Conservation (phyloP, 768 basidiomycete genomes). For the Naganishia onofrii region DNA sequence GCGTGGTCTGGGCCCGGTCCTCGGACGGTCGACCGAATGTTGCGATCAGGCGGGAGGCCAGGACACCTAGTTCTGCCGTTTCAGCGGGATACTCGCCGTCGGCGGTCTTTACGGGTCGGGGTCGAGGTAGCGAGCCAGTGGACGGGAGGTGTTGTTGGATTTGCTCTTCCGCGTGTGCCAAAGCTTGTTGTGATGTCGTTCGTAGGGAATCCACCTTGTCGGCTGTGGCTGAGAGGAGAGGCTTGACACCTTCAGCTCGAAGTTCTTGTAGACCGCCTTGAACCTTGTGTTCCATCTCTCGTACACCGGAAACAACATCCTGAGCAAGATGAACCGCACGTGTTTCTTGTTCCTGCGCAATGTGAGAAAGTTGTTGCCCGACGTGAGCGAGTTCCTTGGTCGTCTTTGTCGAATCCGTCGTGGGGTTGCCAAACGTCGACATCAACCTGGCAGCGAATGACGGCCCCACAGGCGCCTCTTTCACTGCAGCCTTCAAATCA, state of each 20-base stretch:
- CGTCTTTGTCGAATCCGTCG: neutral
- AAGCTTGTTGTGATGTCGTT: neutral
- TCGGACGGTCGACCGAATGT: neutral
- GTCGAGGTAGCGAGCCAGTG: too few species aligned
- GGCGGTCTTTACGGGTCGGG: neutral
- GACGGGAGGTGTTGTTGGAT: neutral
- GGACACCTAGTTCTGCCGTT: neutral
- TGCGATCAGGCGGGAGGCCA: neutral
- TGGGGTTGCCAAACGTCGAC: conserved; percentile 3
- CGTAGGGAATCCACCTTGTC: neutral
- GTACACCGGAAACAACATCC: neutral
- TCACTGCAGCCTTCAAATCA: neutral
- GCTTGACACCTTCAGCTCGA: too few species aligned
- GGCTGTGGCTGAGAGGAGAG: too few species aligned
- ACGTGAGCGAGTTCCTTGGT: neutral
- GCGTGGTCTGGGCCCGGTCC: neutral
- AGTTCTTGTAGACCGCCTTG: too few species aligned
- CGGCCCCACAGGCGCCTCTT: neutral
- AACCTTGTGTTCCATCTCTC: too few species aligned
- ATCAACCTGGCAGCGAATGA: neutral
- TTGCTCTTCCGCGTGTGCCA: neutral
- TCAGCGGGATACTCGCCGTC: neutral
- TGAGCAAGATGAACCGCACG: neutral
- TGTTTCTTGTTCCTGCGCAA: too few species aligned
- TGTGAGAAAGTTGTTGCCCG: too few species aligned